Conservation (phyloP, 371 early-diverging fungal species). For the Apophysomyces trapeziformis region DNA sequence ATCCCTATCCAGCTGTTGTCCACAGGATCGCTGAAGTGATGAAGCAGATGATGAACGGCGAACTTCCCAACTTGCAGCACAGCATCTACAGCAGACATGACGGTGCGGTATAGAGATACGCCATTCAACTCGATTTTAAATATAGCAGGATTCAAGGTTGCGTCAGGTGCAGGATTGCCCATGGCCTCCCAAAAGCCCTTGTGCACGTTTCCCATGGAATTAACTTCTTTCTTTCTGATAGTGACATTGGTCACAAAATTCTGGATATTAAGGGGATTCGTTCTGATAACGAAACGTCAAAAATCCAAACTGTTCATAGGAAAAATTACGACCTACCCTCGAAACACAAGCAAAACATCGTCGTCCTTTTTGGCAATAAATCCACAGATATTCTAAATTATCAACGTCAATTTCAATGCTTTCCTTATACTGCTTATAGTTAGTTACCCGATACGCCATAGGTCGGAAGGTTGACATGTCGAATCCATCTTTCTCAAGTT, state of each 20-base stretch:
- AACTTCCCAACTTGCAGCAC: constrained; percentile 28
- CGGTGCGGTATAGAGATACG: constrained; percentile 33
- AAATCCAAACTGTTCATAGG: not conserved
- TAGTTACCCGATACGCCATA: constrained; percentile 55
- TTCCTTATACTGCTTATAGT: too few relatives aligned
- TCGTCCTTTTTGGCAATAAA: constrained; percentile 58
- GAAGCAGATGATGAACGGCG: constrained; percentile 33
- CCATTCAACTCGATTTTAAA: constrained; percentile 37
- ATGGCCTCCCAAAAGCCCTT: constrained; percentile 62
- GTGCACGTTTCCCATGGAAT: constrained; percentile 53
- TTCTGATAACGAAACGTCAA: constrained; percentile 23
- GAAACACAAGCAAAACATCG: constrained; percentile 57
- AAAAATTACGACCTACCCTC: constrained; percentile 31
- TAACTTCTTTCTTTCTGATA: constrained; percentile 37
- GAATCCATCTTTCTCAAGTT: constrained; percentile 56
- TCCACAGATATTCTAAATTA: constrained; percentile 53
- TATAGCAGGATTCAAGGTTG: not conserved
- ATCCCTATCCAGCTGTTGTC: constrained; percentile 46
- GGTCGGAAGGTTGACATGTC: constrained; percentile 55
- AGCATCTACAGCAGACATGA: constrained; percentile 37
- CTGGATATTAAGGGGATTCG: constrained; percentile 65
- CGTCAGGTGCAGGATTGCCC: constrained; percentile 34
- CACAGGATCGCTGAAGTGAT: constrained; percentile 49
- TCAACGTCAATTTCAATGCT: not conserved
- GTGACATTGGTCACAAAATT: constrained; percentile 60